phyloP scores from a whole-genome alignment of 2,329 filamentous ascomycete species.

The Pseudocercospora cruenta region DNA sequence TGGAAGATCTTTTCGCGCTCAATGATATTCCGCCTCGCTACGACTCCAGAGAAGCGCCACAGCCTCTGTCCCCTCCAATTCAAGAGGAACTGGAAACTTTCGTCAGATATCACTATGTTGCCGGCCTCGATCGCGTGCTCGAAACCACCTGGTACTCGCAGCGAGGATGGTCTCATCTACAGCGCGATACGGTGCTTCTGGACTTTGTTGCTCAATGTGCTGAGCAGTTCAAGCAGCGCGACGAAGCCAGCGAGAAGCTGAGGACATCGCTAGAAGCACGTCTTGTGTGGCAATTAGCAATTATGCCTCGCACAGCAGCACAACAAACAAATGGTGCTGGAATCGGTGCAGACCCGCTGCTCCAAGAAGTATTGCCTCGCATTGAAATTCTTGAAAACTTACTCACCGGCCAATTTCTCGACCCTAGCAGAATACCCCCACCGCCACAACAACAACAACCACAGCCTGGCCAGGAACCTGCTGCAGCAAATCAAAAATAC shows the following conservation, averaged over 20 bases:
- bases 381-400: slow-evolving; percentile 77
- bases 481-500: slow-evolving; percentile 34
- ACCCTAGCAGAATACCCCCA: slow-evolving; percentile 61
- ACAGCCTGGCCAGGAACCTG: slow-evolving; percentile 38
- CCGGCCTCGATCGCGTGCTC: slow-evolving; percentile 73
- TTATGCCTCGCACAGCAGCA: slow-evolving; percentile 48
- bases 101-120: slow-evolving; percentile 76
- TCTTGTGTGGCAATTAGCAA: slow-evolving; percentile 63
- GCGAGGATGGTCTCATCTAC: slow-evolving; percentile 57
- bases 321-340: slow-evolving; percentile 51
- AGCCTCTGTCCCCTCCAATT: slow-evolving; percentile 46
- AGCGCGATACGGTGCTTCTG: slow-evolving; percentile 62
- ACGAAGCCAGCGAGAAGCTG: slow-evolving; percentile 24
- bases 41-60: slow-evolving; percentile 37
- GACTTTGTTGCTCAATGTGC: slow-evolving; percentile 71
- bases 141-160: slow-evolving; percentile 81
- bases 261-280: slow-evolving; percentile 60
- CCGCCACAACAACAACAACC: slow-evolving; percentile 42
- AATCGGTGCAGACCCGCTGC: slow-evolving; percentile 49
- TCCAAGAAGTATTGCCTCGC: slow-evolving; percentile 64
- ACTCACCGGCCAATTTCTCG: slow-evolving; percentile 70
- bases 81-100: slow-evolving; percentile 73
- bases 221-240: slow-evolving; percentile 40
- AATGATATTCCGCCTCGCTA: slow-evolving; percentile 31
- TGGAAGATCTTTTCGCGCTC: slow-evolving; percentile 59